Conservation (phyloP, 805 yeast species). For the Blastobotrys robertii region DNA sequence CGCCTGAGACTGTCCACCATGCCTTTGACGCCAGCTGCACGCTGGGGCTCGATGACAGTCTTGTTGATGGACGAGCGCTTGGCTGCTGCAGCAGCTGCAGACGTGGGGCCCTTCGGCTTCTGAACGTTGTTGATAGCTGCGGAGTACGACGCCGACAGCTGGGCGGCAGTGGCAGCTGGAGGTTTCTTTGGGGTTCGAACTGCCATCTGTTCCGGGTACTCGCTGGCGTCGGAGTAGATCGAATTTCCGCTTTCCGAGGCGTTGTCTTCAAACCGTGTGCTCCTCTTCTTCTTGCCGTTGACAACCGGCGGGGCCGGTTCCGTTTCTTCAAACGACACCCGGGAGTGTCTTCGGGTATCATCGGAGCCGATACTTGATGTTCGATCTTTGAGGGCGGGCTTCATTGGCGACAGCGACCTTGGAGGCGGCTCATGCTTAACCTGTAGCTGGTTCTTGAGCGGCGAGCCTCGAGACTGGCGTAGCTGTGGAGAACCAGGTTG, state of each 20-base stretch:
- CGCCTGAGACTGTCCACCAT: too few relatives aligned
- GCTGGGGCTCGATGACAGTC: slow-evolving; percentile 1
- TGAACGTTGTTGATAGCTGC: neutral
- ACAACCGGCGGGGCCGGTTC: neutral
- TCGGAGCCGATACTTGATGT: too few relatives aligned
- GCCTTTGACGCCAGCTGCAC: too few relatives aligned
- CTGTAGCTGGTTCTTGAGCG: neutral
- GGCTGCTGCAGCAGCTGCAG: slow-evolving; percentile 3
- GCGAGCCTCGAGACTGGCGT: neutral
- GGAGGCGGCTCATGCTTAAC: slow-evolving; percentile 19
- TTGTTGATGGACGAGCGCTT: neutral
- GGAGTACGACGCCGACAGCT: neutral
- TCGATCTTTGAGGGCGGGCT: slow-evolving; percentile 24
- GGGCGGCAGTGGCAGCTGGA: neutral
- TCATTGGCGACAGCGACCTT: slow-evolving; percentile 24
- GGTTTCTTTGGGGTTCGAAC: neutral
- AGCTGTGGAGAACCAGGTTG: too few relatives aligned
- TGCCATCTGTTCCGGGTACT: slow-evolving; percentile 7
- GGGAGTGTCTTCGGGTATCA: slow-evolving; percentile 1
- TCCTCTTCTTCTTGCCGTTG: slow-evolving; percentile 1
- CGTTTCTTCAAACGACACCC: slow-evolving; percentile 5
- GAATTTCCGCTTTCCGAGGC: slow-evolving; percentile 15
- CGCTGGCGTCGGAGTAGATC: slow-evolving; percentile 18
- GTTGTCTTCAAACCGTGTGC: slow-evolving; percentile 6
- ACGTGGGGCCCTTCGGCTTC: neutral